Conservation (phyloP, 202 grass and related monocot genomes). For the Panicum virgatum region DNA sequence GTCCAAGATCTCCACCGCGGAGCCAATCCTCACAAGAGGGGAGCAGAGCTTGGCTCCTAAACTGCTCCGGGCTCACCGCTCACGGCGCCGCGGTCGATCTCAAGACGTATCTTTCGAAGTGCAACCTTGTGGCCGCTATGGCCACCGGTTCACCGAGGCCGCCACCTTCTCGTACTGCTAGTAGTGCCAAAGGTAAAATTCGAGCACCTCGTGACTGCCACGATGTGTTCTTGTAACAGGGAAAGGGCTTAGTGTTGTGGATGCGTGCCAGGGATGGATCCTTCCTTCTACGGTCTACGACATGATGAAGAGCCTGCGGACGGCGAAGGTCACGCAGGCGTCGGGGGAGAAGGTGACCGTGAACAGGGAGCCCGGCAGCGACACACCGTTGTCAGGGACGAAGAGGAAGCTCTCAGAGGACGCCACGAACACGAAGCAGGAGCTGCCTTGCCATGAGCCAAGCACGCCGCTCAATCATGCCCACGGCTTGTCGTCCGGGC, state of each 20-base stretch:
- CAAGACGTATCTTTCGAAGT: not conserved
- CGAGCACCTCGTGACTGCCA: not conserved
- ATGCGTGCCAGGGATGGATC: not conserved
- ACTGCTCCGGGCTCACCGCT: not conserved
- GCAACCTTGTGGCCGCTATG: constrained; percentile 4
- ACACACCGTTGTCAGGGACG: not conserved
- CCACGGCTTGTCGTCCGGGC: not conserved
- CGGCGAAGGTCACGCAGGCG: not conserved
- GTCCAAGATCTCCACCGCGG: not conserved
- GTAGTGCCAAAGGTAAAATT: not conserved
- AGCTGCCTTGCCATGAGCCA: not conserved
- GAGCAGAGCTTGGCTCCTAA: not conserved
- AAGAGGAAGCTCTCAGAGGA: constrained; percentile 29
- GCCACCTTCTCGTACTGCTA: not conserved
- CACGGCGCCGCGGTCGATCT: constrained; percentile 19
- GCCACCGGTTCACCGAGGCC: not conserved
- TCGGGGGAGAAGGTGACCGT: not conserved
- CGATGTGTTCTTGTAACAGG: not conserved
- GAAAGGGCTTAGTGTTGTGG: not conserved
- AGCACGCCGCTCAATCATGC: not conserved
- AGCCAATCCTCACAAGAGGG: not conserved
- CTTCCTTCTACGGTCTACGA: not conserved
- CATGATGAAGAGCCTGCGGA: not conserved
- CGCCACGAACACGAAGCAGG: not conserved
- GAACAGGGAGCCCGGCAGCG: not conserved